These are phyloP conservation scores for Trichophyton equinum DNA, from an alignment of 2,329 filamentous ascomycete genomes.

Conservation along the genomic window DNA sequence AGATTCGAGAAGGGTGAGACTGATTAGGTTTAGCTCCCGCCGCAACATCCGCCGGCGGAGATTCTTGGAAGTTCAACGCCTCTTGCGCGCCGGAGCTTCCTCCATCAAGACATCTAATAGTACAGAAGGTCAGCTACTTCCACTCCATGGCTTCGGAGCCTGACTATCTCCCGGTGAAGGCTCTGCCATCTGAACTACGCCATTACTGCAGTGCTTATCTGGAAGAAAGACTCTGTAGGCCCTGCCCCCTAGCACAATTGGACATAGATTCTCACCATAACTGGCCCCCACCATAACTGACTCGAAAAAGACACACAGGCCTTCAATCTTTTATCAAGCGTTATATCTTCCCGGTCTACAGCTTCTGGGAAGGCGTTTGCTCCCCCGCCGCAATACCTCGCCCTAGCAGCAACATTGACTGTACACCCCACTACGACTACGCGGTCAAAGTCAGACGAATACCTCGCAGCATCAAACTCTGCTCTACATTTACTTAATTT, in stretches of 20 bases:
- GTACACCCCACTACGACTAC: constrained; percentile 72
- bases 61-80: background rate
- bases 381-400: constrained; percentile 60
- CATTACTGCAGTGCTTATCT: constrained; percentile 59
- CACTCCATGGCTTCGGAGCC: background rate
- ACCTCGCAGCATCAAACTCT: constrained; percentile 50
- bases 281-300: background rate
- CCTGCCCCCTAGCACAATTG: constrained; percentile 2
- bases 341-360: constrained; percentile 23
- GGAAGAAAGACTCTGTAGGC: constrained; percentile 58
- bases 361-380: constrained; percentile 43
- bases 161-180: constrained; percentile 42
- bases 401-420: constrained; percentile 66
- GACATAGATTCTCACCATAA: constrained; percentile 2
- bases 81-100: background rate
- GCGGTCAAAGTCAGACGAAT: constrained; percentile 49
- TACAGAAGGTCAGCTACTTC: background rate
- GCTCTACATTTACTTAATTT: constrained; percentile 60
- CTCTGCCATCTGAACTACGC: constrained; percentile 51
- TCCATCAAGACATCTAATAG: background rate
- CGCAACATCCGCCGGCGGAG: background rate
- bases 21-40: background rate
- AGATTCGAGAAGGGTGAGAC: background rate
- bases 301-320: constrained; percentile 41
- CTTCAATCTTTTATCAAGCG: constrained; percentile 48